Evolutionary conservation across 257 asterid species (phyloP), one percentile per base, ranked within the genome.

Genomic region (Nicotiana benthamiana): DNA sequence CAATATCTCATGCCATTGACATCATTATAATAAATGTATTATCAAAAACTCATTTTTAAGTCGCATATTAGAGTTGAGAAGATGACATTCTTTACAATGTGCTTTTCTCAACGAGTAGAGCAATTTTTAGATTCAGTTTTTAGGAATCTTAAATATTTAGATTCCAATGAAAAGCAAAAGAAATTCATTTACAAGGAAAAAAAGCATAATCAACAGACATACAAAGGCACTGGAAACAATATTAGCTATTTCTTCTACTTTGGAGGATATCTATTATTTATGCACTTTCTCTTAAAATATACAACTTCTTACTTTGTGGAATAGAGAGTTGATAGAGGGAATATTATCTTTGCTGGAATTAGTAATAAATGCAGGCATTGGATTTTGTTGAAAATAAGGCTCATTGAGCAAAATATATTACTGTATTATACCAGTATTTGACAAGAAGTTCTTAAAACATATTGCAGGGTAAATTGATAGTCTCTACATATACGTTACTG

Each of bases 1-100:
- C 97, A 59, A 85, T 91, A 78, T 91, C 97, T 61, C 99, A 96
- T 83, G 86, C 90, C 80, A 84, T 96, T 81, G 77, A 86, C 77
- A 86, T 88, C 87, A 80, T 80, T 80, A 65, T 85, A 9, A 59
- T 87, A 57, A 88, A 86, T 89, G 77, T 70, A 70, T 43, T 43
- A 6, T 30, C 22, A 59, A 12, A 68, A 22, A 40, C 13, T 70
- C 30, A 43, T 43, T 70, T n/a, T 22, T 70, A 70, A n/a, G 13
- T 34, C 0, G 20, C 46, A 20, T 5, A 68, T 20, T 40, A 40
- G 20, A 40, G 77, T 20, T 67, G 12, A 40, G 77, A 40, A 11
- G 30, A 28, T 28, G 30, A 20, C 34, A 0, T 43, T 70, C 34
- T 12, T 4, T 28, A 28, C 12, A 9, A 32, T 43, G 11, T 68